Base-by-base conservation (phyloP, 805 yeast species). In the Metschnikowia proteae region DNA sequence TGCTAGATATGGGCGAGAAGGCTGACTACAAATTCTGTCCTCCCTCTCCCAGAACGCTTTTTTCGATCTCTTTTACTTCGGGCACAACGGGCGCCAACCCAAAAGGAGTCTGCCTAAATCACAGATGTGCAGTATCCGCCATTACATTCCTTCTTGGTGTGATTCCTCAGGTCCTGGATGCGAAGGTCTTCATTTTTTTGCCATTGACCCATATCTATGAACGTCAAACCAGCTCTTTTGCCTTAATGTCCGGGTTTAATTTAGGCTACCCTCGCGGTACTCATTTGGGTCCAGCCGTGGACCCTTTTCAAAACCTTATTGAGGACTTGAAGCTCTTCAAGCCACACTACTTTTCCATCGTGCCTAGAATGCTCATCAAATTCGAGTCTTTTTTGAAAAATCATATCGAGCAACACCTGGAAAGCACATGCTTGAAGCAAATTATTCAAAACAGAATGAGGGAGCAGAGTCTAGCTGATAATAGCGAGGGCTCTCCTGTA, bases 51-150 rank as follows among this genome's bases (percentile, higher is more conserved):
- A 75, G 78, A 11, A 61, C 67, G 3, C 36, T 59, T 8, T 81
- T 80, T 61, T 82, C 90, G 13, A 78, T 85, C 42, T 80, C 84
- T 6, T 85, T 74, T 48, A 68, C 76, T 42, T 84, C 87, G 9
- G 75, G 79, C 36, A 82, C 88, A 22, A 81, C 86, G 17, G 78
- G 82, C 33, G 56, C 65, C 45, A 44, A 44, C 17, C 88, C 92
- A 51, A 86, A 86, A 70, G 91, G 92, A 57, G 91, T 83, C 22
- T 78, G 81, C 30, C 67, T 84, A 49, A 37, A 43, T 30, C 52
- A 51, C 34, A 28, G 25, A 13, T 39, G 30, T 13, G 52, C 50
- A 7, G 50, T 46, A 3, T 43, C 51, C 5, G 43, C 51, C 2
- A 45, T 46, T 10, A 40, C 43, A 22, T 45, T 48, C 28, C 44